These are phyloP conservation scores for Mytilinidion resinicola DNA, from an alignment of 495 filamentous ascomycete species.

Conservation along the genomic window DNA sequence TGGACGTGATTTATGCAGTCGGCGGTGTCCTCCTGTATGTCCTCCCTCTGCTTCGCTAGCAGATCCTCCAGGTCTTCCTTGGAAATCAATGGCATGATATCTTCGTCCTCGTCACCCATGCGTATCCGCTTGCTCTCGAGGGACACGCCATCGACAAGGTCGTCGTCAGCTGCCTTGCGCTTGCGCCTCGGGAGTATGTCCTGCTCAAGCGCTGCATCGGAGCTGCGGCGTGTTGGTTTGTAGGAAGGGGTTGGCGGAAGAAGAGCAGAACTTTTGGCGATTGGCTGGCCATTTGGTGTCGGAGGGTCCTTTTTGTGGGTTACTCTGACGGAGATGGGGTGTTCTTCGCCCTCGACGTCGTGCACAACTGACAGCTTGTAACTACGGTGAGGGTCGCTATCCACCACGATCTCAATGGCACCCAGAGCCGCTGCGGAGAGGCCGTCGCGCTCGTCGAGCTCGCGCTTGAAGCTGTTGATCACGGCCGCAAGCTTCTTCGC, in stretches of 20 bases:
- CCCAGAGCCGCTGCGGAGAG: conserved; percentile 5
- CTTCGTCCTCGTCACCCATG: conserved; percentile 8
- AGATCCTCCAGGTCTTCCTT: conserved; percentile 19
- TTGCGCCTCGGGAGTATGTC: conserved; percentile 17
- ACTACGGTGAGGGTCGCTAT: neutral
- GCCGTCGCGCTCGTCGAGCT: conserved; percentile 19
- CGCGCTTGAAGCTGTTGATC: conserved; percentile 20
- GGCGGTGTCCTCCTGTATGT: conserved; percentile 26
- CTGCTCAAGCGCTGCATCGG: conserved; percentile 18
- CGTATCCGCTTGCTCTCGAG: conserved; percentile 7
- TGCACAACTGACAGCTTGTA: conserved; percentile 12
- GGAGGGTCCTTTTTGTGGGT: conserved; percentile 4
- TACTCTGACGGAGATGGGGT: conserved; percentile 12
- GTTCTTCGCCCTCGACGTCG: conserved; percentile 17
- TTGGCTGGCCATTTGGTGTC: neutral
- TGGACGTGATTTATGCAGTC: conserved; percentile 29
- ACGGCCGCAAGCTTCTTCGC: conserved; percentile 7
- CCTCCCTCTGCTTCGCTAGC: conserved; percentile 14
- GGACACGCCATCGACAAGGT: neutral
- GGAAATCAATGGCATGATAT: conserved; percentile 13
- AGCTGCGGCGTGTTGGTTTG: conserved; percentile 7
- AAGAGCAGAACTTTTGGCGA: neutral
- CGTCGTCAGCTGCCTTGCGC: conserved; percentile 6
- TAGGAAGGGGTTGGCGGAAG: neutral
- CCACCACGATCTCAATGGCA: conserved; percentile 9